Conservation (phyloP, 176 grass and related monocot species). For the Oryza meyeriana region DNA sequence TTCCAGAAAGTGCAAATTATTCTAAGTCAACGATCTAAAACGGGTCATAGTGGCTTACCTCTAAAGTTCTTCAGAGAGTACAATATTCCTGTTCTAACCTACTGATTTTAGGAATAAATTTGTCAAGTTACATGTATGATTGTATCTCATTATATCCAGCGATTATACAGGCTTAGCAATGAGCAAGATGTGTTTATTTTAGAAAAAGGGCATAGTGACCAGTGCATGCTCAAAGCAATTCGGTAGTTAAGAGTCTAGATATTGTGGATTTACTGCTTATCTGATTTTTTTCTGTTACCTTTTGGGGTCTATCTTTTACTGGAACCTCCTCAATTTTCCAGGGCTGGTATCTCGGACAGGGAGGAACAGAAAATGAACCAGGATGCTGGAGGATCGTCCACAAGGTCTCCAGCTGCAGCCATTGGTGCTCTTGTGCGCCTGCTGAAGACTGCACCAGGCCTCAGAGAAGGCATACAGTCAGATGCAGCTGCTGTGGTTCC, state of each 20-base stretch:
- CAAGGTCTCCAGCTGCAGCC: conserved; percentile 53
- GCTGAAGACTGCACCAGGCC: conserved; percentile 56
- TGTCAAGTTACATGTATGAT: neutral
- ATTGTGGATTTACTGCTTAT: neutral
- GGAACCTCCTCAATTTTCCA: conserved; percentile 23
- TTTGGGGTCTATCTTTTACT: neutral
- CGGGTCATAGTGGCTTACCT: neutral
- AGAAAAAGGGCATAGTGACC: neutral
- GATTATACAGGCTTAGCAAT: neutral
- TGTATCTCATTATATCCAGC: neutral
- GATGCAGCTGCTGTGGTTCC: conserved; percentile 8
- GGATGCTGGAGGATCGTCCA: conserved; percentile 24
- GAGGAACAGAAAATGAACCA: conserved; percentile 5
- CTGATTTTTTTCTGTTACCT: neutral
- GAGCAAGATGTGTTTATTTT: neutral
- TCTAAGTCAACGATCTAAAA: neutral
- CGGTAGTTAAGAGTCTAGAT: neutral
- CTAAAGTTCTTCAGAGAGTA: neutral
- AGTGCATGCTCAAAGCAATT: neutral
- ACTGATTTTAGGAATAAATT: neutral
- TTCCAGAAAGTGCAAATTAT: conserved; percentile 6
- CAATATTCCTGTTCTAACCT: conserved; percentile 2
- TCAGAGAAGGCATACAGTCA: conserved; percentile 35
- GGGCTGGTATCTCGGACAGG: conserved; percentile 40
- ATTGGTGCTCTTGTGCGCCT: conserved; percentile 62